Percentiles rank a stretch among this genome's conserved stretches.
These are phyloP conservation scores for Phytophthora parvispora DNA, from an alignment of 352 stramenopile genomes.

Conservation along the genomic window DNA sequence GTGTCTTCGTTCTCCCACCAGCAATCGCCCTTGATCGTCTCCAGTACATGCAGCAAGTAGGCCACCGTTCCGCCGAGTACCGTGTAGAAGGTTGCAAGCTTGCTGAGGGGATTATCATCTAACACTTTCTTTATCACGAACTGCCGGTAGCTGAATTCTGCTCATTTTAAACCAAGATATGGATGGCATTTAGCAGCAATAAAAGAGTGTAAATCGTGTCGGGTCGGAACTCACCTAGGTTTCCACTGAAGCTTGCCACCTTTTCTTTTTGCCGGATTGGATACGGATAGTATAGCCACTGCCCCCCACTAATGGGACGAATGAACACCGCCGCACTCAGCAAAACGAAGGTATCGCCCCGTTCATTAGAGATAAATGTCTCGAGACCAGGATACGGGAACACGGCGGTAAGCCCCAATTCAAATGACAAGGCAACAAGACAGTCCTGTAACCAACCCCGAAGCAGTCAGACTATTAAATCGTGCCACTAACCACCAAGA, in stretches of 20 bases:
- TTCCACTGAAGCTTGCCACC: conserved; percentile 66
- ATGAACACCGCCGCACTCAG: conserved; percentile 53
- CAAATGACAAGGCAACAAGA: conserved; percentile 30
- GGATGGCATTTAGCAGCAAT: not conserved
- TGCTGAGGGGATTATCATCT: conserved; percentile 59
- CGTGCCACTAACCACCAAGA: not conserved
- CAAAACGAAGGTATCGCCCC: conserved; percentile 46
- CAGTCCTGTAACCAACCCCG: conserved; percentile 4
- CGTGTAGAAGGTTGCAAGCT: conserved; percentile 41
- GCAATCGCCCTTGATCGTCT: conserved; percentile 61
- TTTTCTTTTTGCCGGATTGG: conserved; percentile 79
- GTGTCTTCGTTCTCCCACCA: conserved; percentile 7
- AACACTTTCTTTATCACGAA: conserved; percentile 85
- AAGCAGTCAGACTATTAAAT: not conserved
- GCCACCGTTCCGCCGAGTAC: conserved; percentile 36
- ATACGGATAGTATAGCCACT: conserved; percentile 74
- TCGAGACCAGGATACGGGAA: conserved; percentile 73
- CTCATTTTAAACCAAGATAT: not conserved
- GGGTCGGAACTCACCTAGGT: conserved; percentile 52
- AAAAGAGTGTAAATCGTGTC: not conserved
- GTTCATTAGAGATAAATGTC: conserved; percentile 21
- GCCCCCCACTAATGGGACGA: conserved; percentile 59
- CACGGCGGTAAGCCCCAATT: conserved; percentile 44
- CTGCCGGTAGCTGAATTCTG: conserved; percentile 74
- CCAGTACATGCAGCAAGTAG: conserved; percentile 56